Base-by-base conservation (phyloP, 768 basidiomycete genomes). In the Suillus clintonianus region DNA sequence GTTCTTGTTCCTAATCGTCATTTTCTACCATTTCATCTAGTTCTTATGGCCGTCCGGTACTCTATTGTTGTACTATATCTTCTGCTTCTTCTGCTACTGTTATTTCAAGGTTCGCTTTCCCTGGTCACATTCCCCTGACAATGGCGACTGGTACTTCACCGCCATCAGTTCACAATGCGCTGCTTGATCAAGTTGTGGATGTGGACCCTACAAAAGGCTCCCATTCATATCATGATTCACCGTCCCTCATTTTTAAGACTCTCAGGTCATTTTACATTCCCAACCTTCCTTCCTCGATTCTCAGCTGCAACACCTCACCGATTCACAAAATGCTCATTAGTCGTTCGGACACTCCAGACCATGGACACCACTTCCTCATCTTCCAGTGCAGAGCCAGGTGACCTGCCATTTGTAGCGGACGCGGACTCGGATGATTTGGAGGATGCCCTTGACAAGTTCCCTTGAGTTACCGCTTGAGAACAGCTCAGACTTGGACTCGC, bases 401-500 rank as follows among this genome's bases (percentile, higher is more conserved):
- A 48, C 6, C 47, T 67, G 13, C 72, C 70, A 0, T 60, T 69
- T 14, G 64, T 73, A 17, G 55, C 62, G 0, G 63, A 63, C 19
- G 64, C 69, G 15, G 50, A 72, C 6, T 67, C 61, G 22, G 48
- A 74, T 61, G 63, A 64, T 8, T 64, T 66, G 4, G 55, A 65
- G 4, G 70, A 68, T 41, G 61, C 67, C 30, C 32, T 63, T 43
- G 39, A 63, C 56, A 45, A 59, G 19, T 47, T 67, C 22, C 43
- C 27, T n/a, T 4, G 4, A 27, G 27, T 65, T 57, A 24, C 47
- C 22, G 39, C 19, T 43, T 17, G 56, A 59, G 39, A 43, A 56
- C 37, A 34, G 34, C 1, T 62, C 60, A 5, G 67, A 63, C 54
- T 62, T 59, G 32, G 67, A 63, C 54, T 62, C 60, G 32, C 67